phyloP scores from a whole-genome alignment of 345 rosid genomes.

The Kernera saxatilis region DNA sequence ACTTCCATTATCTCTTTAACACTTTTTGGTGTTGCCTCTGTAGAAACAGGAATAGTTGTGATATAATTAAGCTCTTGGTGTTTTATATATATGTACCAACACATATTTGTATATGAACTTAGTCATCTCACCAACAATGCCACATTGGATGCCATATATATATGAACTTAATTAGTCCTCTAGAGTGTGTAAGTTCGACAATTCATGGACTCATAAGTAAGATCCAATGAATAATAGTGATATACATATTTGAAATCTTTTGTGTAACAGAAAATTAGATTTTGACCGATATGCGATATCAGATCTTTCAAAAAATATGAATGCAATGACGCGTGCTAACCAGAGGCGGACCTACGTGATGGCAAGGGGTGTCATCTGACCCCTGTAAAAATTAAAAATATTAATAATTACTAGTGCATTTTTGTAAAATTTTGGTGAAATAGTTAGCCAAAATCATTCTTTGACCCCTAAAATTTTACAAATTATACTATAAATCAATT shows the following conservation, averaged over 20 bases:
- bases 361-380: too few species aligned
- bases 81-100: not conserved
- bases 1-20: constrained; percentile 21
- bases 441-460: too few species aligned
- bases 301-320: not conserved
- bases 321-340: not conserved
- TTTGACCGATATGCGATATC: not conserved
- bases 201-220: not conserved
- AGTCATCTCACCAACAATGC: not conserved
- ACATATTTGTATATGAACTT: not conserved
- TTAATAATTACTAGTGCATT: too few species aligned
- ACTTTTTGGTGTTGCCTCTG: constrained; percentile 26
- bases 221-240: not conserved
- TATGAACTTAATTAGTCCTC: not conserved
- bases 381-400: too few species aligned
- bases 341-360: too few species aligned
- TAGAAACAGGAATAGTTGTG: not conserved
- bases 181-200: not conserved
- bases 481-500: too few species aligned
- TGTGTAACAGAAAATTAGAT: not conserved
- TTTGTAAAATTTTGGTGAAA: too few species aligned
- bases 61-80: not conserved
- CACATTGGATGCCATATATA: not conserved
- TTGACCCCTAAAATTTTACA: too few species aligned
- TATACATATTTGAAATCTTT: not conserved